Conservation (phyloP, 129 eudicot genomes). For the Daucus carota region DNA sequence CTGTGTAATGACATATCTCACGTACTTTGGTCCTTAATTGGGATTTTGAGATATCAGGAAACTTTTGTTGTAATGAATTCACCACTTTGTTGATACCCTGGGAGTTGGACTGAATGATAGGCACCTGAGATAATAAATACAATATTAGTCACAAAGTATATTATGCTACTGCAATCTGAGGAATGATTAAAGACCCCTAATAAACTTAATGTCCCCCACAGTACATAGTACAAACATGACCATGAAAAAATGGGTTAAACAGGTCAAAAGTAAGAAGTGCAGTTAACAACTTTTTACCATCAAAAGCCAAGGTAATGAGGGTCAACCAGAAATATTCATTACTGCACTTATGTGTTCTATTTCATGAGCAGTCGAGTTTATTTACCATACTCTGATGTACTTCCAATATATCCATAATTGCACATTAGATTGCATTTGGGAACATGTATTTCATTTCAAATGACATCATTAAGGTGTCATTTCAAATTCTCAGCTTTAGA, state of each 20-base stretch:
- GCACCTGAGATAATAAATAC: slow-evolving; percentile 35
- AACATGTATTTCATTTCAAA: no score
- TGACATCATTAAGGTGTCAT: no score
- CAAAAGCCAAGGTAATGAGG: not conserved
- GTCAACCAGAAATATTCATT: not conserved
- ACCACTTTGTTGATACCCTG: slow-evolving; percentile 56
- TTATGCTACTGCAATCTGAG: not conserved
- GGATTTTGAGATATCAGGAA: slow-evolving; percentile 51
- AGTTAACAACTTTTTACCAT: not conserved
- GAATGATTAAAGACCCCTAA: not conserved
- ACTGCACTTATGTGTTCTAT: not conserved
- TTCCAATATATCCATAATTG: not conserved
- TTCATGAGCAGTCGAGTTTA: not conserved
- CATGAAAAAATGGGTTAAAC: not conserved
- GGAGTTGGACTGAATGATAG: slow-evolving; percentile 56
- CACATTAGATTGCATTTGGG: no score
- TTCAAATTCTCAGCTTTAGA: no score
- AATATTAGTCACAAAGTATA: not conserved
- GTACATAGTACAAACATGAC: not conserved
- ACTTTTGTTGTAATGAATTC: slow-evolving; percentile 45
- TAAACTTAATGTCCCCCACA: not conserved
- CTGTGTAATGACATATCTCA: slow-evolving; percentile 57
- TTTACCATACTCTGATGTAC: not conserved
- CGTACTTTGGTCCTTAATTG: slow-evolving; percentile 67
- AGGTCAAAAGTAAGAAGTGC: not conserved